Evolutionary conservation across 2,329 filamentous ascomycete genomes (phyloP), one percentile per base, ranked within the genome.

Genomic region (Incumbomyces lentus): DNA sequence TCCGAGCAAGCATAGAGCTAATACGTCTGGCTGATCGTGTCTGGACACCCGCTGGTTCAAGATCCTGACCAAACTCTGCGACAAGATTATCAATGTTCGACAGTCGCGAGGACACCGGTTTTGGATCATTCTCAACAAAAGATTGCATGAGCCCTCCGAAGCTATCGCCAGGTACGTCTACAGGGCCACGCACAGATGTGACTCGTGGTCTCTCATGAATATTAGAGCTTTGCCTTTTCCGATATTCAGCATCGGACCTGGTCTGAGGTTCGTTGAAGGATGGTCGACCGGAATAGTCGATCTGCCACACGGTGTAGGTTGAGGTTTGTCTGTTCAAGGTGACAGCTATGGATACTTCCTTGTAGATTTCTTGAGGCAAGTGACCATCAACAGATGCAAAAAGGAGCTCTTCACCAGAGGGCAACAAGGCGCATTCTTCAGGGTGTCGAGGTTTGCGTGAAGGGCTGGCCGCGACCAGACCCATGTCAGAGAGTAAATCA

Each of bases 1-100:
- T 84, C 58, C 90, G 76, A 13, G 89, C 89, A 44, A 95, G 72
- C 66, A 95, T 76, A 13, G 90, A 96, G 68, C 92, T 98, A 19
- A 96, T 84, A 42, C 92, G 79, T 36, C 92, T 79, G n/a, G 77
- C 79, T 36, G 78, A 74, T 52, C 74, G 75, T n/a, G 65, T 65
- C 14, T 74, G 72, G 39, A 74, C 71, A 22, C 74, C 71, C 29
- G 74, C 68, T 46, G 72, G 67, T 17, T 66, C 70, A 49, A 75
- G 72, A 47, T 87, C 83, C 35, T 84, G 76, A 46, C 85, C 84
- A n/a, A 90, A 66, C 1, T 82, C 78, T 2, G 82, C 75, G 2
- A 81, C 82, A 36, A 86, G 69, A 49, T 74, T 71, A 52, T 85
- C 81, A 35, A 64, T 45, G 18, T 35, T 45, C 6, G 42, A 45